These are phyloP conservation scores for Salix koriyanagi DNA, from an alignment of 345 rosid genomes.

Conservation along the genomic window DNA sequence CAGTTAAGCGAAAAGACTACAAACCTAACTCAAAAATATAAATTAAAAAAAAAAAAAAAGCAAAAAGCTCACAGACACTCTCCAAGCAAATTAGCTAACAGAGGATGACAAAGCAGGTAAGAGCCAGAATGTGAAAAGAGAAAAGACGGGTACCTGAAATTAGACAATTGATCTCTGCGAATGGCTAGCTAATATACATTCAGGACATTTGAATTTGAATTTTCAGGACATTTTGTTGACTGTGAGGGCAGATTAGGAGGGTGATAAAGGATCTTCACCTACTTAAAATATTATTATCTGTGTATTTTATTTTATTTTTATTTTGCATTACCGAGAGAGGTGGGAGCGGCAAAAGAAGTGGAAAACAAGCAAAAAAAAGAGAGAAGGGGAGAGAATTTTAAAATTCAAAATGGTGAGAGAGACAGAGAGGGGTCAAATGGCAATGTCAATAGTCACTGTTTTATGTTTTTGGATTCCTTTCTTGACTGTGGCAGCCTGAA, in stretches of 20 bases:
- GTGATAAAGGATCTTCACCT: neutral
- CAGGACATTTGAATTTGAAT: too few species aligned
- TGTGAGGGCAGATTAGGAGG: neutral
- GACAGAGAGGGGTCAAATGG: constrained; percentile 7
- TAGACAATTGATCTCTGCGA: neutral
- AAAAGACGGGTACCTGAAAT: neutral
- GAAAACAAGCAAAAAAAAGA: neutral
- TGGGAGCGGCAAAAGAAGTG: constrained; percentile 5
- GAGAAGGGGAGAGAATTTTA: constrained; percentile 3
- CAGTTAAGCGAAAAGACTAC: neutral
- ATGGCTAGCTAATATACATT: too few species aligned
- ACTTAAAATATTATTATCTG: neutral
- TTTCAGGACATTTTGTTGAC: too few species aligned
- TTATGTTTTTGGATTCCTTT: neutral
- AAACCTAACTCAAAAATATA: constrained; percentile 1
- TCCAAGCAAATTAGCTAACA: neutral
- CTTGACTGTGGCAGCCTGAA: neutral
- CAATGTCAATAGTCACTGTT: neutral
- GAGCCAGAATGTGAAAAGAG: neutral
- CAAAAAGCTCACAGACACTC: neutral
- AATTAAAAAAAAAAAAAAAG: neutral
- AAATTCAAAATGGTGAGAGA: neutral
- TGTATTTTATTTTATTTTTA: neutral
- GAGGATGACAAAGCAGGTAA: too few species aligned
- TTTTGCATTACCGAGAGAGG: neutral